Conservation (phyloP, 176 grass and related monocot genomes). For the Raddia guianensis region DNA sequence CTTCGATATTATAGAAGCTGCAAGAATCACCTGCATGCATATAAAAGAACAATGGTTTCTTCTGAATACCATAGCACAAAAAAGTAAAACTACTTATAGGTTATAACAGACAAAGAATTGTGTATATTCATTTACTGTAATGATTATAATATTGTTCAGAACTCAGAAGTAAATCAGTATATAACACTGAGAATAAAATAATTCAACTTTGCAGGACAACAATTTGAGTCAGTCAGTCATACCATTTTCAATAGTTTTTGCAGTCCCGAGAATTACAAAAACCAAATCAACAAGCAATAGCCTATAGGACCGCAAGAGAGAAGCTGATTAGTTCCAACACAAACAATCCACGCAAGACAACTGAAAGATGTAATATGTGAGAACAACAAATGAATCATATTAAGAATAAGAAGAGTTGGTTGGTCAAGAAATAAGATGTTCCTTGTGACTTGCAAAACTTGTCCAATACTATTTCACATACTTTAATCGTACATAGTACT, state of each 20-base stretch:
- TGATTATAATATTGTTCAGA: background rate
- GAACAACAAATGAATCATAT: background rate
- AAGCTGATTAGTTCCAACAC: conserved; percentile 31
- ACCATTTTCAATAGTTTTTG: conserved; percentile 51
- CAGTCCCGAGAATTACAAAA: conserved; percentile 26
- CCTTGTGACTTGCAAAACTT: background rate
- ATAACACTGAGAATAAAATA: conserved; percentile 22
- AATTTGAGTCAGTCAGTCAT: conserved; percentile 20
- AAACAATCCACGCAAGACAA: background rate
- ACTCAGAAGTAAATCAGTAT: conserved; percentile 4
- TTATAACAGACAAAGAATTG: conserved; percentile 9
- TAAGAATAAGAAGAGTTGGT: background rate
- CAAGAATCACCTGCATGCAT: conserved; percentile 71
- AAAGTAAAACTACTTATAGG: background rate
- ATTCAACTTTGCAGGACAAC: background rate
- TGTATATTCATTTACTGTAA: background rate
- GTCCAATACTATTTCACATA: conserved; percentile 14
- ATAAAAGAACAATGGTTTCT: conserved; percentile 31
- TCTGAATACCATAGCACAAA: background rate
- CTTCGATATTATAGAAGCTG: conserved; percentile 71
- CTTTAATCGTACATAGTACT: background rate
- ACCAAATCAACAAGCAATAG: background rate
- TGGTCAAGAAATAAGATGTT: conserved; percentile 15
- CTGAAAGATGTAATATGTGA: background rate
- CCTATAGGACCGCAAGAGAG: conserved; percentile 32